Base-by-base conservation (phyloP, 225 moss, liverwort and hornwort species). In the Rhytidiadelphus loreus region DNA sequence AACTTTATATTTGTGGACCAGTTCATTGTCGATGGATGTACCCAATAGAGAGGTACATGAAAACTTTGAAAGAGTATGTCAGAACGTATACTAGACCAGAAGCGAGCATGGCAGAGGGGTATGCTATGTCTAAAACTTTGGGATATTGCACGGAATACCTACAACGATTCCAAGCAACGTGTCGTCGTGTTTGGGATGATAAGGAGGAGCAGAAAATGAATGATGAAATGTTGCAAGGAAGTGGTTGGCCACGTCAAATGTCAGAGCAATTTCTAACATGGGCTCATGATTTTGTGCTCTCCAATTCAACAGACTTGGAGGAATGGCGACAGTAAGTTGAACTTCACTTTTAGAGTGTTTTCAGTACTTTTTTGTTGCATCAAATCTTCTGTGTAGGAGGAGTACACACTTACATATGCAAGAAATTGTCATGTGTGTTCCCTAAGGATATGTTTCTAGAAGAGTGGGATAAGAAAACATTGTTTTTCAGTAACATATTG, bases 261-360 rank as follows among this genome's bases (percentile, higher is more conserved):
- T 53, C 6, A 2, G 7, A 9, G 1, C 3, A 77, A 1, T 77
- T 77, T 1, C 0, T 5, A 1, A 0, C 13, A 0, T 53, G 23
- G 53, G 9, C 2, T 1, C 77, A 77, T 2, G 23, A 53, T 0
- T 77, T 77, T 13, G 48, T 77, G 0, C 4, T 77, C 0, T 21
- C 8, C 1, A 77, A 77, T 8, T 77, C 5, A 0, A 1, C 21
- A 3, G 13, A 77, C 4, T 6, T 77, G 5, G 77, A 77, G 35
- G 2, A 8, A 0, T 77, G 77, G 77, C 33, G 33, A 6, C 3
- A 37, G 16, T 18, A 2, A 33, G 7, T n/a, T 62, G 29, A 1
- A 14, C 7, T 1, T 16, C 9, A 7, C 9, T 9, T 46, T 46
- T 46, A 46, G 7, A 46, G 46, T 46, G 7, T 46, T 46, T 9